Percentiles rank a stretch among this genome's conserved stretches.
Conservation (phyloP, 176 grass and related monocot species). For the Hyparrhenia diplandra region DNA sequence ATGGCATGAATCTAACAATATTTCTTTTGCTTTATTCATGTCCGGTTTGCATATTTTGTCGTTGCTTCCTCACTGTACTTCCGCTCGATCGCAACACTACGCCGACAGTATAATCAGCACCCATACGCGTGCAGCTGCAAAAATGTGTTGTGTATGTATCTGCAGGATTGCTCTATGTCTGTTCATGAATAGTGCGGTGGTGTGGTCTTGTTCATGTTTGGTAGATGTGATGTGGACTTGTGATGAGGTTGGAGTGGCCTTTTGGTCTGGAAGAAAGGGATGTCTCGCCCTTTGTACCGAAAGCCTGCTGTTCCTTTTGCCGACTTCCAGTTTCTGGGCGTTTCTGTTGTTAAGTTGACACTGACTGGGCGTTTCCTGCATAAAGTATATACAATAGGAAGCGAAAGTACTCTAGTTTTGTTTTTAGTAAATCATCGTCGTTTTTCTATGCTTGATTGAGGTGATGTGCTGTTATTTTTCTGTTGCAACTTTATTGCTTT, state of each 20-base stretch:
- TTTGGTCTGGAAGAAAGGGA: slow-evolving; percentile 16
- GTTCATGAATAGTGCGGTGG: background rate
- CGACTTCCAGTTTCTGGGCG: background rate
- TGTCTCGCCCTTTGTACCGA: background rate
- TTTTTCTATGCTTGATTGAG: no score
- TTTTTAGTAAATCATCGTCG: no score
- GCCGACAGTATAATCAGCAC: background rate
- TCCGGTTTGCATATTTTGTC: background rate
- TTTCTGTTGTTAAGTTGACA: background rate
- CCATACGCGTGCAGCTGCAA: background rate
- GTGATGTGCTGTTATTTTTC: background rate
- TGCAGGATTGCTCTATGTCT: no score
- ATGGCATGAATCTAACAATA: background rate
- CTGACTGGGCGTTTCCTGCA: background rate
- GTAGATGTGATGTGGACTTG: background rate
- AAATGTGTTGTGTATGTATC: background rate
- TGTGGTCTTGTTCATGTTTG: background rate
- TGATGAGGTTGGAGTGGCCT: slow-evolving; percentile 17
- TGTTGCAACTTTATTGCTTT: background rate
- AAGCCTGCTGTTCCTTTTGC: background rate
- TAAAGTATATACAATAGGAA: no score
- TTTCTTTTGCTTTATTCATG: background rate
- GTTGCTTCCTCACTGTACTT: background rate
- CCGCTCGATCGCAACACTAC: background rate
- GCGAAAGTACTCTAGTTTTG: no score